Percentiles rank a stretch among this genome's conserved stretches.
Evolutionary conservation across 352 stramenopile species (phyloP).

Genomic region (Globisporangium spinosum): DNA sequence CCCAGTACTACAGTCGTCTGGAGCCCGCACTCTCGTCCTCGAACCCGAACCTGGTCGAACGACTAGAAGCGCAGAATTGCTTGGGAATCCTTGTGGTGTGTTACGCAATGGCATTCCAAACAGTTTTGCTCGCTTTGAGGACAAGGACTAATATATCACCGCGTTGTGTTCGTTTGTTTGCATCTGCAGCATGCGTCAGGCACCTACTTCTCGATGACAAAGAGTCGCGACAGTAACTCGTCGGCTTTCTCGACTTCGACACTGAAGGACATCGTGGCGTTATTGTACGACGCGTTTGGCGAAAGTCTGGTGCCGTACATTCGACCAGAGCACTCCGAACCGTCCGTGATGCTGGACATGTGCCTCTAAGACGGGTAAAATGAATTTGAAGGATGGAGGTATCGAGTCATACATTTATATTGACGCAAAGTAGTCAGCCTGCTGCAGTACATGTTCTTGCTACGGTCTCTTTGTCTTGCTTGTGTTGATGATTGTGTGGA

Average conservation of each 20-base stretch:
- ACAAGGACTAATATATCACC: neutral
- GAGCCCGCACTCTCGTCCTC: conserved; percentile 73
- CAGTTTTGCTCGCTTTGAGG: neutral
- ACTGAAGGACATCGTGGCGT: conserved; percentile 45
- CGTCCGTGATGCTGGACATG: conserved; percentile 41
- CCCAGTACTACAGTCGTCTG: conserved; percentile 84
- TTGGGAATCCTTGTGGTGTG: conserved; percentile 84
- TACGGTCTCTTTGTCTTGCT: neutral
- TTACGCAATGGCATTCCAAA: neutral
- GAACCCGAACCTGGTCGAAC: conserved; percentile 74
- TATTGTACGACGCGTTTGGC: conserved; percentile 78
- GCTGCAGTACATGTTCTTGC: neutral
- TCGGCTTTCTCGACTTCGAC: conserved; percentile 30
- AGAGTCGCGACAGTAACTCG: conserved; percentile 28
- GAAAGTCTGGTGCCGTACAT: conserved; percentile 79
- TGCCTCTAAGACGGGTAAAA: conserved; percentile 27
- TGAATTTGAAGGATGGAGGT: conserved; percentile 4
- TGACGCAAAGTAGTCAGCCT: neutral
- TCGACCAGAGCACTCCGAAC: conserved; percentile 38
- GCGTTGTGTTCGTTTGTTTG: conserved; percentile 1
- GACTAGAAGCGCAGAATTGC: conserved; percentile 83
- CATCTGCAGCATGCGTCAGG: conserved; percentile 61
- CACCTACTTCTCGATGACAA: conserved; percentile 75
- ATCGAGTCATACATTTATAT: conserved; percentile 16
- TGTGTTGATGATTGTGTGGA: neutral